These are phyloP conservation scores for Alternaria consortialis DNA, from an alignment of 2,329 filamentous ascomycete genomes.

Conservation along the genomic window DNA sequence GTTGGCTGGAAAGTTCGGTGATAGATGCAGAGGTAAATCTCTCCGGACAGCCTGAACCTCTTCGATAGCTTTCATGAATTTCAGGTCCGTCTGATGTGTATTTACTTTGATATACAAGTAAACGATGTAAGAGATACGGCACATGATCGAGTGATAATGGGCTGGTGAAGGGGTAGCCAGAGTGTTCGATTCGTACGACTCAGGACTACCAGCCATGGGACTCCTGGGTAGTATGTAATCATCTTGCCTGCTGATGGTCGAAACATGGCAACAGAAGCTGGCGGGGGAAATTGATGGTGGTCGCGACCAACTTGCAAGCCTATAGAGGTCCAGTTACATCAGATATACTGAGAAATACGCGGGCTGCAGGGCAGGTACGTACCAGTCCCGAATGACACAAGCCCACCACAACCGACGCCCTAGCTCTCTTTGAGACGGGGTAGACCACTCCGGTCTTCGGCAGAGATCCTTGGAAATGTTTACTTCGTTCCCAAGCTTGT, in stretches of 20 bases:
- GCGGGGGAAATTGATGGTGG: slow-evolving; percentile 20
- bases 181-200: slow-evolving; percentile 5
- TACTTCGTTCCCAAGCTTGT: slow-evolving; percentile 20
- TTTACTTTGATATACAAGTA: slow-evolving; percentile 24
- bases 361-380: not conserved
- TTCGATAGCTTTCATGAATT: slow-evolving; percentile 21
- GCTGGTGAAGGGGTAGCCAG: slow-evolving; percentile 14
- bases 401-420: slow-evolving; percentile 22
- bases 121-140: slow-evolving; percentile 17
- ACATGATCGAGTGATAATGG: slow-evolving; percentile 22
- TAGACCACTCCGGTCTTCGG: slow-evolving; percentile 18
- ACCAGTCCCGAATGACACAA: slow-evolving; percentile 24
- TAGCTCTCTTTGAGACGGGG: slow-evolving; percentile 10
- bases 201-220: slow-evolving; percentile 1
- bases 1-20: slow-evolving; percentile 14
- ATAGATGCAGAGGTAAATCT: slow-evolving; percentile 13
- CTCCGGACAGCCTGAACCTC: slow-evolving; percentile 9
- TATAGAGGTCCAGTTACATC: not conserved
- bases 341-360: not conserved
- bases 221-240: slow-evolving; percentile 7
- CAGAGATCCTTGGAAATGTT: slow-evolving; percentile 13
- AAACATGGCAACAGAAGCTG: slow-evolving; percentile 22
- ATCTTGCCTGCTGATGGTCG: slow-evolving; percentile 8
- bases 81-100: slow-evolving; percentile 19
- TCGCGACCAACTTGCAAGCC: slow-evolving; percentile 22